A percentile compares a stretch with the other conserved stretches of the same genome.
Conservation (phyloP, 306 rosid genomes). For the Fragaria nilgerrensis region DNA sequence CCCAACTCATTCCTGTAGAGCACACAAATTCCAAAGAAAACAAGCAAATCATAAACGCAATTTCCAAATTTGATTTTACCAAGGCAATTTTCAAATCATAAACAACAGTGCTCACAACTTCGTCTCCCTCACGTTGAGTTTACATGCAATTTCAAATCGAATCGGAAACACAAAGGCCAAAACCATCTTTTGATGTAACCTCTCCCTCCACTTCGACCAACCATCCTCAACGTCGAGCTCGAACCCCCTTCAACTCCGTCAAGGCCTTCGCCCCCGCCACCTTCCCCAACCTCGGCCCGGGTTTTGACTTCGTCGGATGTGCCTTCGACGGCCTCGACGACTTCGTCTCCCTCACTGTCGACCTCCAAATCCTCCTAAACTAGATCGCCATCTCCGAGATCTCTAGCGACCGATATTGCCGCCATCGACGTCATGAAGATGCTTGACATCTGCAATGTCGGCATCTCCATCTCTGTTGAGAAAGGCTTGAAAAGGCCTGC, state of each 20-base stretch:
- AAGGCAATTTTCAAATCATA: too few relatives aligned
- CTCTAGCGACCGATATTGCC: slow-evolving; percentile 61
- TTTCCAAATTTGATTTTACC: too few relatives aligned
- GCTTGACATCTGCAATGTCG: slow-evolving; percentile 71
- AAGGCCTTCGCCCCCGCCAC: slow-evolving; percentile 85
- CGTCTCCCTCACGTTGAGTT: too few relatives aligned
- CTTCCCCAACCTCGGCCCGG: slow-evolving; percentile 82
- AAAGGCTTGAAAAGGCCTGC: slow-evolving; percentile 88
- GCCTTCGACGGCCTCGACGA: slow-evolving; percentile 79
- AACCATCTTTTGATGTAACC: slow-evolving; percentile 43
- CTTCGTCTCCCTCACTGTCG: slow-evolving; percentile 58
- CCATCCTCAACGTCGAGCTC: background rate
- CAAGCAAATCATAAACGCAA: too few relatives aligned
- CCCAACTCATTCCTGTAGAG: too few relatives aligned
- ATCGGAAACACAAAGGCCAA: background rate
- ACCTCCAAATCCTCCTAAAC: slow-evolving; percentile 63
- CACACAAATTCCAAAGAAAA: too few relatives aligned
- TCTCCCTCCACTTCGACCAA: slow-evolving; percentile 40
- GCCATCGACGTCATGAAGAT: slow-evolving; percentile 80
- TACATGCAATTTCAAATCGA: too few relatives aligned
- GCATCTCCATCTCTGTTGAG: slow-evolving; percentile 68
- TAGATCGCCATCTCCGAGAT: background rate
- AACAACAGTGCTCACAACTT: too few relatives aligned
- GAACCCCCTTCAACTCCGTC: slow-evolving; percentile 50
- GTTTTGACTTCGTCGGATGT: slow-evolving; percentile 85